Evolutionary conservation across 2,329 filamentous ascomycete genomes (phyloP), one percentile per base, ranked within the genome.

Genomic region (Byssothecium circinans): DNA sequence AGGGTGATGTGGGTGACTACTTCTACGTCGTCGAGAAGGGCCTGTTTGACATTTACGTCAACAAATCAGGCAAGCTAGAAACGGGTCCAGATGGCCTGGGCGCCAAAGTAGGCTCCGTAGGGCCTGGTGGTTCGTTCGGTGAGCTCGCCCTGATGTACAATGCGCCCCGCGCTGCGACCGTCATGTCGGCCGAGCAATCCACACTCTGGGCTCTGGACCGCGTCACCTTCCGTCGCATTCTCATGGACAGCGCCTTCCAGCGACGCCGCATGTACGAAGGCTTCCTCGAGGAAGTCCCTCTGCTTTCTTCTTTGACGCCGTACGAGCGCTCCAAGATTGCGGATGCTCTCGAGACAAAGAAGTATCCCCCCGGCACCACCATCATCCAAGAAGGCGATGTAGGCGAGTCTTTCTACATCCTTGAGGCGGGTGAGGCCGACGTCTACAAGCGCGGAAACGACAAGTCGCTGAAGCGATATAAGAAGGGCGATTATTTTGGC

Each of bases 71-170:
- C 50, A 77, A 83, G 33, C 79, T 95, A 44, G 88, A 95, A 66
- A 79, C 90, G 7, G 92, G 92, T 0, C 78, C 82, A 0, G 85
- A 91, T 38, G 94, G 92, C 10, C 80, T 96, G 74, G 94, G 94
- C 41, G 79, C 80, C 51, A 88, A 90, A 62, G 92, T 97, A 22
- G 85, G 84, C 60, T 85, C 81, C 30, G 95, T 95, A 48, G 86
- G 89, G 36, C 83, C 91, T 3, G 94, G 94, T 41, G 91, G 91
- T 52, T 96, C 91, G 3, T 99, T 99, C 72, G 94, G 94, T 61
- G 94, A 99, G 75, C 80, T 99, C 47, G 94, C 94, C 11, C 80
- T 99, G 63, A 97, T 99, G 94, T 97, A 99, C 77, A 96, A 97
- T 65, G 91, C 94, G 18, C 94, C 94, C 20, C 89, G 94, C 65